Conservation (phyloP, 2,329 filamentous ascomycete genomes). For the Dendryphion nanum region DNA sequence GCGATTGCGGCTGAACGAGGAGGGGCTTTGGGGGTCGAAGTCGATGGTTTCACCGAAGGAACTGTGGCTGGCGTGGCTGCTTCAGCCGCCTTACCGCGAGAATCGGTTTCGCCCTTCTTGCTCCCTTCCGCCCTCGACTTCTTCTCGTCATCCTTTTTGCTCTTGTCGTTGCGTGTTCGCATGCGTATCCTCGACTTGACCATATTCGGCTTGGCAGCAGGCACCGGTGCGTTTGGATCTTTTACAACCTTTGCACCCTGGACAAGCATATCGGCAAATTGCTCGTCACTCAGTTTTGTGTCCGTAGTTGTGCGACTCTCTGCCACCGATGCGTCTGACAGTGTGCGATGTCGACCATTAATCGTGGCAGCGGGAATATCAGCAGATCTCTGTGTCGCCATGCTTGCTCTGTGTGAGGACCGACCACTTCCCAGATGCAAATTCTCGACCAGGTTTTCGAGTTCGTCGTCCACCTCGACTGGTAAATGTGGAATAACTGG, state of each 20-base stretch:
- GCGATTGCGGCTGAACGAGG: conserved; percentile 14
- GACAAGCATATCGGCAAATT: conserved; percentile 27
- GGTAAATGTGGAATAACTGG: too few relatives aligned
- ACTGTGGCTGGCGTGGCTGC: too few relatives aligned
- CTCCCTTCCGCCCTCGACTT: conserved; percentile 9
- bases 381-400: not conserved
- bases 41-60: too few relatives aligned
- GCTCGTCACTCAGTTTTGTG: conserved; percentile 24
- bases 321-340: conserved; percentile 20
- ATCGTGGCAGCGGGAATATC: conserved; percentile 7
- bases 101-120: conserved; percentile 11
- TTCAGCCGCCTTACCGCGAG: conserved; percentile 9
- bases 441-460: conserved; percentile 22
- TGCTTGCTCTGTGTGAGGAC: conserved; percentile 3
- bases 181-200: conserved; percentile 39
- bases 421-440: conserved; percentile 18
- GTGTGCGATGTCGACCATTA: conserved; percentile 20
- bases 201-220: conserved; percentile 17
- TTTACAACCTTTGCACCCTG: conserved; percentile 20
- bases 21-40: not conserved
- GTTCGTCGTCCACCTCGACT: conserved; percentile 1
- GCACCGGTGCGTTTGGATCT: conserved; percentile 7
- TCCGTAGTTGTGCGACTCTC: conserved; percentile 18
- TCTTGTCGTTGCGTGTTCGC: conserved; percentile 26
- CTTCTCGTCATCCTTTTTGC: conserved; percentile 18